Evolutionary conservation across 2,329 filamentous ascomycete genomes (phyloP).

Genomic region (Sphaerostilbella broomeana): DNA sequence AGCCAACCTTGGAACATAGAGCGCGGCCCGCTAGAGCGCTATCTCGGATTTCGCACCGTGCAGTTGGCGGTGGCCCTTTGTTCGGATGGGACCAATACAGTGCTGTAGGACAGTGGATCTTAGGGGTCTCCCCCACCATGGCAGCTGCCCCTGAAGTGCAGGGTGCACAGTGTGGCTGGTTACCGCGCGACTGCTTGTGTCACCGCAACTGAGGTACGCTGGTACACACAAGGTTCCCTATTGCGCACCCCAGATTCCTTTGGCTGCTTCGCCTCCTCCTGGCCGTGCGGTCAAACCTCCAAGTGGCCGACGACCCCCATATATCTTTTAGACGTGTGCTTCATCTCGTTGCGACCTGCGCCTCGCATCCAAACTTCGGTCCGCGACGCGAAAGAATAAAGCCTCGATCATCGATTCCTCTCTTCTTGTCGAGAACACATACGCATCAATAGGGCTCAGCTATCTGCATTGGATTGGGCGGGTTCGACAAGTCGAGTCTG

Average conservation of each 20-base stretch:
- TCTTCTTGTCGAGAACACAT: neutral
- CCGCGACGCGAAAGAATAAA: neutral
- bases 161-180: too few species aligned
- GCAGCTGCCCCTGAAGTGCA: too few species aligned
- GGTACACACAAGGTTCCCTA: neutral
- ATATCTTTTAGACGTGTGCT: neutral
- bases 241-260: slow-evolving; percentile 9
- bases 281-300: slow-evolving; percentile 1
- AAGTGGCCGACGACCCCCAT: neutral
- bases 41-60: too few species aligned
- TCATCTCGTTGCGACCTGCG: neutral
- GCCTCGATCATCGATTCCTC: neutral
- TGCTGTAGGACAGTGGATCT: too few species aligned
- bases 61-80: too few species aligned
- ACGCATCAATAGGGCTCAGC: slow-evolving; percentile 2
- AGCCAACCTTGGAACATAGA: too few species aligned
- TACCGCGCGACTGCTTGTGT: too few species aligned
- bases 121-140: too few species aligned
- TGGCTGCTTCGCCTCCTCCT: slow-evolving; percentile 12
- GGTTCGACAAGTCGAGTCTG: slow-evolving; percentile 6
- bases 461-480: slow-evolving; percentile 3
- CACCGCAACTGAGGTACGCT: neutral
- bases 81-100: too few species aligned
- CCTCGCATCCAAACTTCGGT: neutral
- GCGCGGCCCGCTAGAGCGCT: too few species aligned